Percentiles rank a stretch among this genome's conserved stretches.
Conservation (phyloP, 768 basidiomycete species). For the Mycena polygramma region DNA sequence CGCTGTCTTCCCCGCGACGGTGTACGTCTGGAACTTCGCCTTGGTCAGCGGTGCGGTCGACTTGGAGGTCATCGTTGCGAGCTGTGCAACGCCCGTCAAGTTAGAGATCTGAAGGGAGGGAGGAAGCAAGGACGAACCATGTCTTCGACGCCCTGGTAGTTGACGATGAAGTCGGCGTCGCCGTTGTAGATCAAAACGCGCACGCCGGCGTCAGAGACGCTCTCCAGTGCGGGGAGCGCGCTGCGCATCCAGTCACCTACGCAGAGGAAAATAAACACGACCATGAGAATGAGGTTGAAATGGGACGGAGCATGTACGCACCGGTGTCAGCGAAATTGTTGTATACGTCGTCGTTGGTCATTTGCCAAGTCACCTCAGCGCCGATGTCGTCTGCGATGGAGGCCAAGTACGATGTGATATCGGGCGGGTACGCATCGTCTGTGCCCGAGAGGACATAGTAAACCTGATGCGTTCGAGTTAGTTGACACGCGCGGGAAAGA, state of each 20-base stretch:
- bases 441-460: constrained; percentile 63
- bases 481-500: constrained; percentile 1
- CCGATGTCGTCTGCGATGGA: constrained; percentile 55
- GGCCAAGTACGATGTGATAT: constrained; percentile 49
- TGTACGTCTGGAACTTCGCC: constrained; percentile 62
- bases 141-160: constrained; percentile 46
- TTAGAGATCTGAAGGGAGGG: background rate
- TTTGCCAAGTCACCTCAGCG: constrained; percentile 58
- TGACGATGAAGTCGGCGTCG: constrained; percentile 51
- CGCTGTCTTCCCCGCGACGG: constrained; percentile 61
- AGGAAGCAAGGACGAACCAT: constrained; percentile 36
- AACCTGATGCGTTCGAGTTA: constrained; percentile 42
- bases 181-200: constrained; percentile 59
- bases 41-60: constrained; percentile 55
- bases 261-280: no score
- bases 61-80: constrained; percentile 57
- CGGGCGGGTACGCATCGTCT: constrained; percentile 66
- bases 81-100: background rate
- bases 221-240: constrained; percentile 59
- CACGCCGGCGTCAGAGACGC: constrained; percentile 69
- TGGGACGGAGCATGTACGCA: no score
- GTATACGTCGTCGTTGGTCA: constrained; percentile 58
- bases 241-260: constrained; percentile 45
- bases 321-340: constrained; percentile 58
- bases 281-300: no score